phyloP scores from a whole-genome alignment of 345 rosid species.

The Linum lewisii region DNA sequence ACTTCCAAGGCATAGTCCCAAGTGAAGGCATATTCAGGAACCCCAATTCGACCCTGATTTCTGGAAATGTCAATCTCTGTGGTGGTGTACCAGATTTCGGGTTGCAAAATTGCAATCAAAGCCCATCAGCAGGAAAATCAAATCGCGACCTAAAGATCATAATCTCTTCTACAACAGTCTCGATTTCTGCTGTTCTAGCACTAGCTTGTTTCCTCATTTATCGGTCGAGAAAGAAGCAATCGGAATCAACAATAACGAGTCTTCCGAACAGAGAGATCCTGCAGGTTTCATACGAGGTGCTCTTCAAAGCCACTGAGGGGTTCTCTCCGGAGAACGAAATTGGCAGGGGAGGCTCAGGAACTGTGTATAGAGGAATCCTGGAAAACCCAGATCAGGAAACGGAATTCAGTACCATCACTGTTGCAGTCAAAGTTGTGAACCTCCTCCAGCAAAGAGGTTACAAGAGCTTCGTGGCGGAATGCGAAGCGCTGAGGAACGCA shows the following conservation, averaged over 20 bases:
- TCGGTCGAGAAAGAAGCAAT: neutral
- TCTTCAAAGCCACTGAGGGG: conserved; percentile 19
- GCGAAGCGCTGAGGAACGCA: conserved; percentile 24
- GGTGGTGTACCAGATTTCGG: neutral
- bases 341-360: conserved; percentile 21
- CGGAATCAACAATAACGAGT: neutral
- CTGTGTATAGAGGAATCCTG: conserved; percentile 24
- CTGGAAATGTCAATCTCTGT: neutral
- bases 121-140: neutral
- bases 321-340: conserved; percentile 17
- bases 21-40: neutral
- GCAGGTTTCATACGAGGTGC: conserved; percentile 19
- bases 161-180: neutral
- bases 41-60: neutral
- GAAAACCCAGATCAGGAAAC: neutral
- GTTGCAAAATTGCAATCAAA: neutral
- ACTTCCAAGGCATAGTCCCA: neutral
- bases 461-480: conserved; percentile 39
- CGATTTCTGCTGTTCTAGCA: neutral
- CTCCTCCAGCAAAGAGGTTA: conserved; percentile 27
- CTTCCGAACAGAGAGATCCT: neutral
- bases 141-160: neutral
- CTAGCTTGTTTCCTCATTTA: neutral
- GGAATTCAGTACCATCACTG: neutral
- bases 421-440: conserved; percentile 35